Evolutionary conservation across 805 yeast genomes (phyloP), one percentile per base, ranked within the genome.

Genomic region (Barnettozyma wickerhamii): DNA sequence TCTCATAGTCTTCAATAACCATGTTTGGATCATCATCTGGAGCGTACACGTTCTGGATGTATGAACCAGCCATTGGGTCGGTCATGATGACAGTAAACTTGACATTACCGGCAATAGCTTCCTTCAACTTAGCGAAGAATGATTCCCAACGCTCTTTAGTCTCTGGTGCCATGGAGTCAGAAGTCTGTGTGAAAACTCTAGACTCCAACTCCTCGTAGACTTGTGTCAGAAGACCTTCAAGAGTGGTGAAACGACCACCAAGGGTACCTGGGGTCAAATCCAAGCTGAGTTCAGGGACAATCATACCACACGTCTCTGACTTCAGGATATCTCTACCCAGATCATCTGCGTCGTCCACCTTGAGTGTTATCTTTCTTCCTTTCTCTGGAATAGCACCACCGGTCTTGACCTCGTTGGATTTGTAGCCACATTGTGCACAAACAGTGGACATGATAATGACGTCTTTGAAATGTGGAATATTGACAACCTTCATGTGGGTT

Each of bases 11-110:
- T 65, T 84, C 96, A 46, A 85, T 77, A 31, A 62, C 72, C 98
- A 93, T 93, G 60, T 91, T 87, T 50, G 99, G 99, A 66, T 93
- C 99, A 31, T 77, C 77, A 65, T 93, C 99, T 20, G 99, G 99
- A 27, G 99, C 99, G 59, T 90, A 93, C n/a, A 91, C 93, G 59
- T 93, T 93, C 66, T 93, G 99, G 48, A 93, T 84, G 58, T 93
- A 93, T 1, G 96, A 88, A 5, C 95, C 83, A 15, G 97, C 96
- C 55, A 93, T 67, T 6, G 99, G 99, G 64, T 93, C 99, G 49
- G 81, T 89, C 95, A 93, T 84, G 31, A 77, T 60, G 27, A 93
- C 74, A 1, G 97, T 91, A 66, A 93, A 90, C 42, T 82, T 78
- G 34, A 77, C 68, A 49, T 84, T 79, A 33, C 98, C 99, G 20